These are phyloP conservation scores for Dipodascus albidus DNA, from an alignment of 805 yeast genomes.

Conservation along the genomic window DNA sequence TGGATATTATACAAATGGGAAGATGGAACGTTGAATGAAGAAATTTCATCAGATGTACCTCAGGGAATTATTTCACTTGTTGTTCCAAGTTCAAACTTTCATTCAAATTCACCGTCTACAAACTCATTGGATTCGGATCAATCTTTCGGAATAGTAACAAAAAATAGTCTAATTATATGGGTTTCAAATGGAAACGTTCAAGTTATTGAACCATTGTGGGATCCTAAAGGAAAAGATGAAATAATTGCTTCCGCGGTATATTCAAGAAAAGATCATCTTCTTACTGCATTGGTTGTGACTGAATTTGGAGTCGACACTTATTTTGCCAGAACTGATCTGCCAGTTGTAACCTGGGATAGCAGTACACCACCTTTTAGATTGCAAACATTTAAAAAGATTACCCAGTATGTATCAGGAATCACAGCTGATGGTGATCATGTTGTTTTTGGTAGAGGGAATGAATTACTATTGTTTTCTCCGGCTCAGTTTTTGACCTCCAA, in stretches of 20 bases:
- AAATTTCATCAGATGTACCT: conserved; percentile 9
- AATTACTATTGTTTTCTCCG: not conserved
- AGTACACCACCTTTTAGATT: not conserved
- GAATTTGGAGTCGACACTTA: not conserved
- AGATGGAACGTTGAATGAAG: conserved; percentile 7
- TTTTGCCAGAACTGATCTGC: not conserved
- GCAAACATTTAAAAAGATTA: not conserved
- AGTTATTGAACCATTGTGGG: conserved; percentile 9
- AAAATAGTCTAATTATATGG: conserved; percentile 9
- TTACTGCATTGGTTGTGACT: not conserved
- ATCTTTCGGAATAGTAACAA: conserved; percentile 9
- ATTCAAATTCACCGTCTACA: conserved; percentile 1
- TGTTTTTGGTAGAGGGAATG: not conserved
- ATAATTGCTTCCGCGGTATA: not conserved
- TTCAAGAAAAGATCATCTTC: not conserved
- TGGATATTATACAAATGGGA: conserved; percentile 13
- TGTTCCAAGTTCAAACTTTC: not conserved
- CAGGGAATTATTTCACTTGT: conserved; percentile 4
- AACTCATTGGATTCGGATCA: not conserved
- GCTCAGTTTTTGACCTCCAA: not conserved
- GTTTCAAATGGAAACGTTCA: conserved; percentile 10
- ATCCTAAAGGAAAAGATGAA: not conserved
- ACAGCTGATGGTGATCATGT: not conserved
- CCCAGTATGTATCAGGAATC: not conserved
- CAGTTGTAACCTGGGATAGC: not conserved